A percentile compares a stretch with the other conserved stretches of the same genome.
phyloP scores from a whole-genome alignment of 306 rosid genomes.

The Luffa aegyptiaca region DNA sequence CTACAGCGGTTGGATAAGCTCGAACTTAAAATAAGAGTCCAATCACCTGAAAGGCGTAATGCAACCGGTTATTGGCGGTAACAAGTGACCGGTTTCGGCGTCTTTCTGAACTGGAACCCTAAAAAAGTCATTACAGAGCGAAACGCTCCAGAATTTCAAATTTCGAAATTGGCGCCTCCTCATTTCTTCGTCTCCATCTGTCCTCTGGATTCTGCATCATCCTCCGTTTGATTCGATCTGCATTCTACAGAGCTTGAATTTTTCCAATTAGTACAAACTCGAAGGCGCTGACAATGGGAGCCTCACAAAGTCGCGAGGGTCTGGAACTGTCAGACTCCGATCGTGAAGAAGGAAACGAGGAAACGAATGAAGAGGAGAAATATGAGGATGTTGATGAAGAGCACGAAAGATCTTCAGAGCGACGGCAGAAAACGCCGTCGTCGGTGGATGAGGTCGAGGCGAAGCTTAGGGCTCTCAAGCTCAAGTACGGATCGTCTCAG shows the following conservation, averaged over 20 bases:
- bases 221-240: neutral
- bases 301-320: constrained; percentile 54
- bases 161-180: constrained; percentile 45
- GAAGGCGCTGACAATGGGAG: constrained; percentile 46
- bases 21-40: constrained; percentile 8
- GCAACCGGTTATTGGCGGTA: constrained; percentile 11
- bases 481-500: constrained; percentile 52
- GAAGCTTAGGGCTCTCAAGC: constrained; percentile 69
- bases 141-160: constrained; percentile 37
- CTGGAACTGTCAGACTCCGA: constrained; percentile 50
- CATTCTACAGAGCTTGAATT: neutral
- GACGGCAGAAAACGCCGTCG: constrained; percentile 39
- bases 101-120: constrained; percentile 4
- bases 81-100: neutral
- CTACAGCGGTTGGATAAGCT: neutral
- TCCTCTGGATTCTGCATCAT: neutral
- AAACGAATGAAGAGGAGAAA: constrained; percentile 17
- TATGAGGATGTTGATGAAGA: constrained; percentile 50
- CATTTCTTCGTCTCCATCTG: neutral
- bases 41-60: neutral
- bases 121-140: neutral
- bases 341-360: constrained; percentile 20
- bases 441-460: constrained; percentile 73
- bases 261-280: neutral
- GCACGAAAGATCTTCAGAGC: constrained; percentile 38